Evolutionary conservation across 768 basidiomycete species (phyloP).

Genomic region (Mycena floridula): DNA sequence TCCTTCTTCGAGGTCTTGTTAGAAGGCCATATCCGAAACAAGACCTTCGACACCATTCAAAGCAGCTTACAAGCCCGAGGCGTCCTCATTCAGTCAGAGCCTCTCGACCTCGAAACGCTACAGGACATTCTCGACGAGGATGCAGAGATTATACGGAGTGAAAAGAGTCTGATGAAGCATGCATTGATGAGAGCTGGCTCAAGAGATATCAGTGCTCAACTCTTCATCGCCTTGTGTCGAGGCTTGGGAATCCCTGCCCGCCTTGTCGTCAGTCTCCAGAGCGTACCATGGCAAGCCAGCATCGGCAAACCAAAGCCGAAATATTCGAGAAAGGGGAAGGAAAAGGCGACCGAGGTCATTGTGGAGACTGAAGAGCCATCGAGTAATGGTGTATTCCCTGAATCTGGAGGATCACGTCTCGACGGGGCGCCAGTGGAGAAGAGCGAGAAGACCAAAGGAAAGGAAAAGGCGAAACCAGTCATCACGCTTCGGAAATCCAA

Average conservation of each 20-base stretch:
- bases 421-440: conserved; percentile 30
- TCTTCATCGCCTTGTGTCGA: conserved; percentile 87
- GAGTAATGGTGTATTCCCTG: conserved; percentile 19
- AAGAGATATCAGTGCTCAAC: conserved; percentile 80
- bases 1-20: conserved; percentile 60
- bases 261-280: conserved; percentile 85
- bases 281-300: conserved; percentile 81
- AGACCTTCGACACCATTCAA: conserved; percentile 74
- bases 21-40: conserved; percentile 65
- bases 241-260: conserved; percentile 82
- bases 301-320: conserved; percentile 50
- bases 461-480: conserved; percentile 48
- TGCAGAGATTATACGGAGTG: conserved; percentile 63
- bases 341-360: conserved; percentile 26
- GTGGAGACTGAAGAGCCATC: not conserved
- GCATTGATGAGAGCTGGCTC: conserved; percentile 74
- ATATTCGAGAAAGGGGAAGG: conserved; percentile 27
- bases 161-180: conserved; percentile 92
- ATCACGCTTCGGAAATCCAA: conserved; percentile 55
- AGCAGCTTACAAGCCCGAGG: conserved; percentile 17
- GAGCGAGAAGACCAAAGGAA: conserved; percentile 49
- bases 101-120: conserved; percentile 2
- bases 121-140: conserved; percentile 37
- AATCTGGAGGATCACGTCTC: conserved; percentile 34
- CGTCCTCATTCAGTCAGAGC: conserved; percentile 15